phyloP scores from a whole-genome alignment of 2,329 filamentous ascomycete species.

The Gyromitra esculenta region DNA sequence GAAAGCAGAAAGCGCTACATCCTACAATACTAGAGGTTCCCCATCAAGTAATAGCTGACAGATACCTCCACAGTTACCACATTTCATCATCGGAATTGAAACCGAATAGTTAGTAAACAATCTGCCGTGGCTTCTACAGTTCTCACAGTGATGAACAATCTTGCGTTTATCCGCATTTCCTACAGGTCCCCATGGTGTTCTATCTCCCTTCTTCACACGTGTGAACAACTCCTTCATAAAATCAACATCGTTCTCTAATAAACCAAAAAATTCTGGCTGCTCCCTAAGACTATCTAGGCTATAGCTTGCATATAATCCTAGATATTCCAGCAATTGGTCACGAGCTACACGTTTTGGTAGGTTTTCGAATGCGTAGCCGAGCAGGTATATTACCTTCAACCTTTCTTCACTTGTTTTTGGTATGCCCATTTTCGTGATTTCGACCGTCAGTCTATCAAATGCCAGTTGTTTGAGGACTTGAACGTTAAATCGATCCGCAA shows the following conservation, averaged over 20 bases:
- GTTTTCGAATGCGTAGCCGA: conserved; percentile 36
- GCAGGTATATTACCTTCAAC: conserved; percentile 9
- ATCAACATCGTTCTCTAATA: conserved; percentile 18
- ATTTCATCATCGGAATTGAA: not conserved
- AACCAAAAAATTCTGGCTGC: conserved; percentile 27
- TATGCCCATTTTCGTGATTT: not conserved
- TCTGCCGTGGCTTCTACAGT: not conserved
- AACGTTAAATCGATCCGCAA: conserved; percentile 42
- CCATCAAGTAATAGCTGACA: conserved; percentile 2
- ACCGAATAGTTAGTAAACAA: not conserved
- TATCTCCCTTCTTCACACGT: not conserved
- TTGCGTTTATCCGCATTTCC: too few species aligned
- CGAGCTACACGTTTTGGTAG: conserved; percentile 8
- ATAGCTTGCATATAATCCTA: conserved; percentile 36
- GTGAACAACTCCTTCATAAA: conserved; percentile 33
- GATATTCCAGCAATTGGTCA: conserved; percentile 24
- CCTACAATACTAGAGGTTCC: not conserved
- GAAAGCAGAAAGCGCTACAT: too few species aligned
- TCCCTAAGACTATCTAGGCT: conserved; percentile 33
- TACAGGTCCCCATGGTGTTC: conserved; percentile 2
- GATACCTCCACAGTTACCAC: not conserved
- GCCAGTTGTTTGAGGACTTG: conserved; percentile 6
- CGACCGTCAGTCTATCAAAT: conserved; percentile 7
- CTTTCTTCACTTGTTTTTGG: not conserved
- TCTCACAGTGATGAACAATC: not conserved